Evolutionary conservation across 2,329 filamentous ascomycete genomes (phyloP).

Genomic region (Fusarium sp.): DNA sequence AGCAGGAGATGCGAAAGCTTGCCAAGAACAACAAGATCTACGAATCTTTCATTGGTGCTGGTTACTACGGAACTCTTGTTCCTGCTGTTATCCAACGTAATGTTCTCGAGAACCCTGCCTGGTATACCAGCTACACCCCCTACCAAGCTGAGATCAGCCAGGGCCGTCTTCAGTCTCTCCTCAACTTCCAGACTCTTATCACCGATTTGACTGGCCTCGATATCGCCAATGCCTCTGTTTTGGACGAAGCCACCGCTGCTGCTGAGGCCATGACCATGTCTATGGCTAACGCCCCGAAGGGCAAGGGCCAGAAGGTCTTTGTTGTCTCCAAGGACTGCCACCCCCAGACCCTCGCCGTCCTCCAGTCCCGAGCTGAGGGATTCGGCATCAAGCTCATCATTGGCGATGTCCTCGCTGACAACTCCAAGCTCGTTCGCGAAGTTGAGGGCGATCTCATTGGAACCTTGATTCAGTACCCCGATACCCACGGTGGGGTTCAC

Average conservation of each 20-base stretch:
- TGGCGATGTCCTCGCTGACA: conserved; percentile 74
- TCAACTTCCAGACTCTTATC: conserved; percentile 96
- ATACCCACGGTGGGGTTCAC: conserved; percentile 83
- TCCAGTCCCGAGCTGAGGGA: conserved; percentile 84
- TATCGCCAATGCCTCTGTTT: conserved; percentile 88
- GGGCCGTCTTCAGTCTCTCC: conserved; percentile 85
- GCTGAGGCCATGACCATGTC: conserved; percentile 95
- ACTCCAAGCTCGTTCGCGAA: conserved; percentile 71
- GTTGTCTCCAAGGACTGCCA: conserved; percentile 85
- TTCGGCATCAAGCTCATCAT: conserved; percentile 85
- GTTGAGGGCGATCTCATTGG: conserved; percentile 85
- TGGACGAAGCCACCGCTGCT: conserved; percentile 91
- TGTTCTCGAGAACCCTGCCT: conserved; percentile 88
- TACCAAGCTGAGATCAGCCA: conserved; percentile 98
- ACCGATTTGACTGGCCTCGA: conserved; percentile 86
- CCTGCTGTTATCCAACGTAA: conserved; percentile 94
- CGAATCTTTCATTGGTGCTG: conserved; percentile 81
- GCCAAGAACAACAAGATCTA: conserved; percentile 49
- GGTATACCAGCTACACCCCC: conserved; percentile 98
- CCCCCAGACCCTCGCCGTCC: conserved; percentile 85
- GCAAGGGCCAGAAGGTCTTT: conserved; percentile 81
- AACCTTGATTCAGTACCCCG: conserved; percentile 91
- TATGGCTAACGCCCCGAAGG: conserved; percentile 67
- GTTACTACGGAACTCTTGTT: conserved; percentile 85
- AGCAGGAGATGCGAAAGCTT: conserved; percentile 67